A percentile compares a stretch with the other conserved stretches of the same genome.
These are phyloP conservation scores for Zymoseptoria brevis DNA, from an alignment of 2,329 filamentous ascomycete species.

Conservation along the genomic window DNA sequence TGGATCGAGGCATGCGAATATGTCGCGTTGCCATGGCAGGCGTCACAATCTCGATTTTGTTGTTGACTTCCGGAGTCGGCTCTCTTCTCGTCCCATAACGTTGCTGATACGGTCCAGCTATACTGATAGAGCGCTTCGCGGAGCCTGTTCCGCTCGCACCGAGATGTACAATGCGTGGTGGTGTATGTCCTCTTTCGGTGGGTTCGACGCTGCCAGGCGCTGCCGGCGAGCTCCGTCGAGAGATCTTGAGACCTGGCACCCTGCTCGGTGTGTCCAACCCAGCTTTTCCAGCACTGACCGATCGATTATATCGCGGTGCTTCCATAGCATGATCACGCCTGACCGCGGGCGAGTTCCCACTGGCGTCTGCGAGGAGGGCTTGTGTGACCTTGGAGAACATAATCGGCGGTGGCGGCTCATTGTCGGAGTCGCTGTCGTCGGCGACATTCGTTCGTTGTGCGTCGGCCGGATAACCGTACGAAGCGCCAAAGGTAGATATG, in stretches of 20 bases:
- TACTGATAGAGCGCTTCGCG: slow-evolving; percentile 26
- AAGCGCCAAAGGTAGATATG: slow-evolving; percentile 37
- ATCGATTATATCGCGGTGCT: slow-evolving; percentile 22
- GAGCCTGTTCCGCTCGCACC: slow-evolving; percentile 24
- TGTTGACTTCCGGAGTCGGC: slow-evolving; percentile 24
- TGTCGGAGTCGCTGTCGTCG: slow-evolving; percentile 82
- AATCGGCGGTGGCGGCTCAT: slow-evolving; percentile 81
- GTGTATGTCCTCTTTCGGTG: slow-evolving; percentile 22
- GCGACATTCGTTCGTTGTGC: slow-evolving; percentile 50
- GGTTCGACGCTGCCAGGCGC: slow-evolving; percentile 14
- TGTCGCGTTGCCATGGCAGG: slow-evolving; percentile 30
- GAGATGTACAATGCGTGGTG: slow-evolving; percentile 30
- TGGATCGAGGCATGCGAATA: slow-evolving; percentile 20
- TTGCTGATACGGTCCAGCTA: slow-evolving; percentile 27
- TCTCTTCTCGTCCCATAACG: slow-evolving; percentile 22
- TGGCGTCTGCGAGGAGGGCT: slow-evolving; percentile 59
- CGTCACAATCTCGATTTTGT: slow-evolving; percentile 27
- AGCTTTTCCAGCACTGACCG: slow-evolving; percentile 20
- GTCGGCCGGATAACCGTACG: slow-evolving; percentile 39
- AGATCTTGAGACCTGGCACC: slow-evolving; percentile 28
- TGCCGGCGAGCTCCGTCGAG: slow-evolving; percentile 29
- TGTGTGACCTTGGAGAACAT: slow-evolving; percentile 91
- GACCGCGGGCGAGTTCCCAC: slow-evolving; percentile 50
- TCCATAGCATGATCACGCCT: slow-evolving; percentile 37
- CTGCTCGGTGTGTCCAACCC: slow-evolving; percentile 30